A percentile compares a stretch with the other conserved stretches of the same genome.
Conservation (phyloP, 108 stramenopile species). For the Stephanodiscus triporus region DNA sequence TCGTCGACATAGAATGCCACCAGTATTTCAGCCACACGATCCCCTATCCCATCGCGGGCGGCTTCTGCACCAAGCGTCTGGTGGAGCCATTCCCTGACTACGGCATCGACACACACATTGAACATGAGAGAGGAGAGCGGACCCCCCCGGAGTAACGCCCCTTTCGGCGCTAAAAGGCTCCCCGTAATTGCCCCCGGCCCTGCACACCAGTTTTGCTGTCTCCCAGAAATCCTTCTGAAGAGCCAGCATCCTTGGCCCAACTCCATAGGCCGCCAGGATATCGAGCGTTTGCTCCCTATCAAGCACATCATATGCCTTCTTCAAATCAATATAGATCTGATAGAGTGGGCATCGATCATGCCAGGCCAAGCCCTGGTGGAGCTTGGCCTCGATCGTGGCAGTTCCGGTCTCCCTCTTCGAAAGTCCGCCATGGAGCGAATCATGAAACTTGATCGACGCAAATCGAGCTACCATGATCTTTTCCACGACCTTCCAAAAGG, state of each 20-base stretch:
- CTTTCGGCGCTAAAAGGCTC: background rate
- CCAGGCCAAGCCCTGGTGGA: constrained; percentile 3
- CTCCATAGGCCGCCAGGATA: constrained; percentile 19
- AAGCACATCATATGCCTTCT: constrained; percentile 11
- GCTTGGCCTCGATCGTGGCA: constrained; percentile 20
- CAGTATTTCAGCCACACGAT: no score
- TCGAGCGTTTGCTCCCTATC: constrained; percentile 8
- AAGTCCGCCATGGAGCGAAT: background rate
- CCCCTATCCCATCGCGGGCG: no score
- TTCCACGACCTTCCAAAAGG: constrained; percentile 19
- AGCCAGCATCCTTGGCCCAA: background rate
- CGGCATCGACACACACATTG: constrained; percentile 21
- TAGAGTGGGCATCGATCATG: background rate
- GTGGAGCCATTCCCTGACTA: background rate
- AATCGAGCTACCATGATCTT: constrained; percentile 16
- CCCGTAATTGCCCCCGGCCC: constrained; percentile 9
- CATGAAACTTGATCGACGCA: background rate
- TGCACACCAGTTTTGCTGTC: background rate
- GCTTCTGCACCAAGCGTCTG: no score
- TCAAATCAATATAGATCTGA: constrained; percentile 13
- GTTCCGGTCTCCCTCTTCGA: constrained; percentile 8
- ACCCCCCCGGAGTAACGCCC: constrained; percentile 31
- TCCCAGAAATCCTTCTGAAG: constrained; percentile 11
- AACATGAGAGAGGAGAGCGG: constrained; percentile 26
- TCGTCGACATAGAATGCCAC: no score